These are phyloP conservation scores for Lachancea lanzarotensis DNA, from an alignment of 805 yeast species.

Conservation along the genomic window DNA sequence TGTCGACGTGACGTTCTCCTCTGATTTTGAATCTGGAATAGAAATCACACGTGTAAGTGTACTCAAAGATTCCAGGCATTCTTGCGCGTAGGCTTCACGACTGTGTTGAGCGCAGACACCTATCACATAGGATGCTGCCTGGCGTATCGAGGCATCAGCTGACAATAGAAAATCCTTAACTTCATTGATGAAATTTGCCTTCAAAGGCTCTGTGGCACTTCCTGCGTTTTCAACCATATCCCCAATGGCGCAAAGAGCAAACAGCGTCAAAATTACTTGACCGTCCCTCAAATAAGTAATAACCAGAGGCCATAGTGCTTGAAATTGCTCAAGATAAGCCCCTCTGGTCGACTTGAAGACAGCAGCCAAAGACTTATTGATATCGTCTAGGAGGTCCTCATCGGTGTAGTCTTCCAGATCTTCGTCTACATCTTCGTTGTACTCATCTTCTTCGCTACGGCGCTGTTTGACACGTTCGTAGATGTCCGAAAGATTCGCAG, in stretches of 20 bases:
- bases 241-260: slow-evolving; percentile 73
- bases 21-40: slow-evolving; percentile 77
- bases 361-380: slow-evolving; percentile 65
- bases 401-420: slow-evolving; percentile 81
- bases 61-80: slow-evolving; percentile 64
- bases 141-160: slow-evolving; percentile 68
- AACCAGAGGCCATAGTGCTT: slow-evolving; percentile 55
- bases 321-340: slow-evolving; percentile 59
- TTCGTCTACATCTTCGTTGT: slow-evolving; percentile 78
- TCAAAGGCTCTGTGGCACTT: slow-evolving; percentile 53
- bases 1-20: slow-evolving; percentile 78
- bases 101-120: slow-evolving; percentile 86
- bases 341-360: slow-evolving; percentile 58
- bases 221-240: slow-evolving; percentile 81
- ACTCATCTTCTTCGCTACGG: slow-evolving; percentile 75
- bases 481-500: slow-evolving; percentile 56
- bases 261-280: slow-evolving; percentile 60
- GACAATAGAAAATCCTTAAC: slow-evolving; percentile 62
- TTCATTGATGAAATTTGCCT: slow-evolving; percentile 56
- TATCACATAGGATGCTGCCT: slow-evolving; percentile 76
- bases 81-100: slow-evolving; percentile 53
- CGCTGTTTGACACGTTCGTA: slow-evolving; percentile 65
- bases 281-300: slow-evolving; percentile 55
- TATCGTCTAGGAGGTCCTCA: slow-evolving; percentile 83
- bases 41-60: slow-evolving; percentile 66